Evolutionary conservation across 495 filamentous ascomycete genomes (phyloP).

Genomic region (Podospora conica): DNA sequence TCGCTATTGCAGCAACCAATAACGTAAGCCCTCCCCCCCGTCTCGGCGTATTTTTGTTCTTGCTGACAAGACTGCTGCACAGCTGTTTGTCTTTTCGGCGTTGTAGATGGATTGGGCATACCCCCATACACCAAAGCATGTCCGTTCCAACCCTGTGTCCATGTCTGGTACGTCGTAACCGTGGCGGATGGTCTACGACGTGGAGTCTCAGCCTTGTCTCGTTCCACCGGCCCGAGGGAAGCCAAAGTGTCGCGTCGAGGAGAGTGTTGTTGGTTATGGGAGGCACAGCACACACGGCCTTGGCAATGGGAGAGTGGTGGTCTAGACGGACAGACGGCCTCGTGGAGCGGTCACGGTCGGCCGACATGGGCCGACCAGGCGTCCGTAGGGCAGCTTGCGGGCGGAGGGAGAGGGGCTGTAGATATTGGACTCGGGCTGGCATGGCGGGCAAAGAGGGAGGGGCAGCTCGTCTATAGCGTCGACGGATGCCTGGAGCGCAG

Average conservation of each 20-base stretch:
- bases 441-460: constrained; percentile 1
- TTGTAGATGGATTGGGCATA: constrained; percentile 47
- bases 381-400: background rate
- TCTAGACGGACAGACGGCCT: background rate
- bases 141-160: background rate
- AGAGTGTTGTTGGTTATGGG: background rate
- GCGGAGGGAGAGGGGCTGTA: background rate
- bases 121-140: constrained; percentile 1
- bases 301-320: background rate
- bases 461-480: background rate
- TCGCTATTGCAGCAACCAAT: constrained; percentile 98
- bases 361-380: background rate
- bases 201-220: background rate
- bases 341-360: background rate
- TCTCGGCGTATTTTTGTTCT: background rate
- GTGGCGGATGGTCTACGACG: background rate
- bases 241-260: background rate
- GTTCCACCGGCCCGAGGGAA: background rate
- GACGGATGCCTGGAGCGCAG: background rate
- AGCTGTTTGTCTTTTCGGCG: constrained; percentile 99
- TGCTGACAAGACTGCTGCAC: constrained; percentile 15
- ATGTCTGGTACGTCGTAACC: background rate
- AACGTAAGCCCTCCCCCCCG: constrained; percentile 62
- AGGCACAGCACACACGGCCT: background rate
- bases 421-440: background rate